Conservation (phyloP, 2,329 filamentous ascomycete genomes). For the Colletotrichum abscissum region DNA sequence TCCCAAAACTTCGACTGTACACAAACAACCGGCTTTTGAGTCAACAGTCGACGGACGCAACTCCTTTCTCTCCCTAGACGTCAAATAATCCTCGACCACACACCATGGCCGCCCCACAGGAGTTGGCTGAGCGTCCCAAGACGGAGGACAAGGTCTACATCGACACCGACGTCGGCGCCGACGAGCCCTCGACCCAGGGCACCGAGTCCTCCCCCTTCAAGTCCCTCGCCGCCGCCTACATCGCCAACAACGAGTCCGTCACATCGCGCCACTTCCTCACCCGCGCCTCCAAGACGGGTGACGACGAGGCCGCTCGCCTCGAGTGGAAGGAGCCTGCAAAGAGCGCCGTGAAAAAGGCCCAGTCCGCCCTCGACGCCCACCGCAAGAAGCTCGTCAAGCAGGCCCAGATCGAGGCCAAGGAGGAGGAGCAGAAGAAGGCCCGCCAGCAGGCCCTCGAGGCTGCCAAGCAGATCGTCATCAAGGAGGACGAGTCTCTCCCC, state of each 20-base stretch:
- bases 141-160: constrained; percentile 71
- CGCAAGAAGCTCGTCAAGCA: constrained; percentile 89
- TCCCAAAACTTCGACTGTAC: not conserved
- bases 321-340: constrained; percentile 87
- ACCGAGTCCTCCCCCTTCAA: constrained; percentile 83
- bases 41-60: constrained; percentile 22
- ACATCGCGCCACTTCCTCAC: constrained; percentile 71
- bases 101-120: constrained; percentile 57
- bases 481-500: constrained; percentile 78
- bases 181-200: constrained; percentile 75
- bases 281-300: constrained; percentile 75
- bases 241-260: constrained; percentile 71
- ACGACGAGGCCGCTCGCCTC: constrained; percentile 71
- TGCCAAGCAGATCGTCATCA: constrained; percentile 78
- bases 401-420: constrained; percentile 76
- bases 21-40: constrained; percentile 5
- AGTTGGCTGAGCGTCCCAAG: constrained; percentile 63
- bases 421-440: constrained; percentile 74
- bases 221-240: constrained; percentile 80
- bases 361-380: constrained; percentile 77
- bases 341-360: constrained; percentile 86
- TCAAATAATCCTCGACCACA: constrained; percentile 20
- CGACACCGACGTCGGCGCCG: constrained; percentile 82
- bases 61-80: not conserved
- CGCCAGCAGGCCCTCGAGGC: constrained; percentile 75